A percentile compares a stretch with the other conserved stretches of the same genome.
Evolutionary conservation across 257 asterid species (phyloP).

Genomic region (Solanum tarijense): DNA sequence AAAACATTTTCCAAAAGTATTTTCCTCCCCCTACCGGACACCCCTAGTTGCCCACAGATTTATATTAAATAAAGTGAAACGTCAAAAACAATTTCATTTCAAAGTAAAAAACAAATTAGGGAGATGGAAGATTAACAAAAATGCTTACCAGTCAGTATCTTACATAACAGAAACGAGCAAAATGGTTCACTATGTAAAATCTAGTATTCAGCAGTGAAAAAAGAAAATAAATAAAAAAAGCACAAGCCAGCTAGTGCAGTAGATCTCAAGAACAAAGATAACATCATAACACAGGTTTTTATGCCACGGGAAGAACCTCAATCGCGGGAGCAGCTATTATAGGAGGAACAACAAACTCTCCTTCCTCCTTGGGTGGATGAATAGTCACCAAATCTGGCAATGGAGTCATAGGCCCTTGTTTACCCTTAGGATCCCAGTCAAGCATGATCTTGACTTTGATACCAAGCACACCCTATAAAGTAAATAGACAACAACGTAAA

Average conservation of each 20-base stretch:
- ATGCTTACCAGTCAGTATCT: not conserved
- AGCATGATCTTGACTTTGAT: constrained; percentile 6
- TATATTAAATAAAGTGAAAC: not conserved
- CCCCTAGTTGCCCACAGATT: not conserved
- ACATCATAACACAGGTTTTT: not conserved
- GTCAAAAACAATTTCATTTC: not conserved
- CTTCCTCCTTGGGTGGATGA: constrained; percentile 53
- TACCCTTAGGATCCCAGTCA: constrained; percentile 3
- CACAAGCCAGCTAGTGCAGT: not conserved
- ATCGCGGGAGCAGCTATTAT: constrained; percentile 3
- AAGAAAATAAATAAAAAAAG: not conserved
- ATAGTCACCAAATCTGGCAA: constrained; percentile 5
- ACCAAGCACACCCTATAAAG: not conserved
- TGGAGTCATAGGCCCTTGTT: constrained; percentile 2
- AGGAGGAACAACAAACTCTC: constrained; percentile 16
- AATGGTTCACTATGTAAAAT: not conserved
- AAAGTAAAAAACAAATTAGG: not conserved
- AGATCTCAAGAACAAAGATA: not conserved
- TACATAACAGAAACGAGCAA: not conserved
- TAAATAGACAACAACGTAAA: not conserved
- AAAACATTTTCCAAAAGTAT: not conserved
- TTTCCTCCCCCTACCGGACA: not conserved
- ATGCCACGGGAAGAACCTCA: not conserved
- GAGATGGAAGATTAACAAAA: not conserved
- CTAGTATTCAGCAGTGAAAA: not conserved